phyloP scores from a whole-genome alignment of 352 stramenopile genomes.

The Phytophthora citricola region DNA sequence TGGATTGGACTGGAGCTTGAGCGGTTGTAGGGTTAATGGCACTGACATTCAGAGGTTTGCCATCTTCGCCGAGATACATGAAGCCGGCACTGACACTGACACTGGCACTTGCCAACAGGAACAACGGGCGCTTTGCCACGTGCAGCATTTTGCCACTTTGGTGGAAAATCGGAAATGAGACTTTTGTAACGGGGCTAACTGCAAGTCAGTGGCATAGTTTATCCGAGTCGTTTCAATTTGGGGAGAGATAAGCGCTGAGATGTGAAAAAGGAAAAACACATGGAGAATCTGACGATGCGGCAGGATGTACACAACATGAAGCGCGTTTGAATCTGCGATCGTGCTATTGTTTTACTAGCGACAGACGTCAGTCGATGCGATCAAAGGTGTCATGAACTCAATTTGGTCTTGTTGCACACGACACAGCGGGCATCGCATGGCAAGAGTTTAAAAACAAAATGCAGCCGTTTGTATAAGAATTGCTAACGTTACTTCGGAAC shows the following conservation, averaged over 20 bases:
- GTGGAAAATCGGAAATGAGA: constrained; percentile 21
- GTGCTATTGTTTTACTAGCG: background rate
- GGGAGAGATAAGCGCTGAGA: constrained; percentile 20
- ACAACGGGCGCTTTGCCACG: constrained; percentile 58
- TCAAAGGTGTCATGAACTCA: constrained; percentile 8
- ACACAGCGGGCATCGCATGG: constrained; percentile 1
- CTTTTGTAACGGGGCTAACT: constrained; percentile 13
- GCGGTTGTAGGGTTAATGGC: constrained; percentile 6
- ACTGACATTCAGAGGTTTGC: constrained; percentile 5
- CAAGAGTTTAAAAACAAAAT: constrained; percentile 5
- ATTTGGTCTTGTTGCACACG: background rate
- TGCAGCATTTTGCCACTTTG: constrained; percentile 37
- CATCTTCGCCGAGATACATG: constrained; percentile 59
- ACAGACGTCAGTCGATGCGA: constrained; percentile 6
- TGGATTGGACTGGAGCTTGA: background rate
- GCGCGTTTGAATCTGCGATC: constrained; percentile 22
- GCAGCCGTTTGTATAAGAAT: constrained; percentile 19
- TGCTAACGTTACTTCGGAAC: constrained; percentile 17
- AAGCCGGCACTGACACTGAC: constrained; percentile 59
- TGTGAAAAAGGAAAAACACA: constrained; percentile 31
- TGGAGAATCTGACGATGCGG: constrained; percentile 35
- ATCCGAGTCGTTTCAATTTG: constrained; percentile 2
- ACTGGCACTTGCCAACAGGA: constrained; percentile 57
- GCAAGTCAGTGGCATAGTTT: constrained; percentile 18
- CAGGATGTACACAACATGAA: constrained; percentile 1